Evolutionary conservation across 106 monocot genomes (phyloP).

Genomic region (Triglochin maritima): DNA sequence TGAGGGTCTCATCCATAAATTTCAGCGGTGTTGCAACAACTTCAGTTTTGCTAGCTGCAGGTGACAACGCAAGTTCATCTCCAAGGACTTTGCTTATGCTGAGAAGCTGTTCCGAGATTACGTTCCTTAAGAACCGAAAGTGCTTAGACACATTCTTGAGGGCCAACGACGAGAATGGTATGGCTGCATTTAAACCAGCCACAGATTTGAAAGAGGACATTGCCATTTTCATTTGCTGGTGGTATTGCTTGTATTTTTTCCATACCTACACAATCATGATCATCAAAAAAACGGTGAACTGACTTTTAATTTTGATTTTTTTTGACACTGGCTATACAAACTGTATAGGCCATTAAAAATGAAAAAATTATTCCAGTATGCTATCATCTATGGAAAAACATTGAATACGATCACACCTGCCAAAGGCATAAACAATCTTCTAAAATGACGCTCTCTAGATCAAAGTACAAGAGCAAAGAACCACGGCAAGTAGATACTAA

Average conservation of each 20-base stretch:
- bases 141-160: constrained; percentile 54
- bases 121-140: constrained; percentile 44
- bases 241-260: constrained; percentile 16
- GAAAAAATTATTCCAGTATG: too few relatives aligned
- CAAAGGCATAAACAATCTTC: not conserved
- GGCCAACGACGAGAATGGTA: constrained; percentile 50
- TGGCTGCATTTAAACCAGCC: constrained; percentile 54
- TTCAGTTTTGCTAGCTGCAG: not conserved
- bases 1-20: constrained; percentile 4
- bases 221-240: constrained; percentile 19
- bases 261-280: constrained; percentile 2
- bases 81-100: not conserved
- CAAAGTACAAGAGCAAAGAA: too few relatives aligned
- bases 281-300: not conserved
- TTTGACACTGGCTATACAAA: not conserved
- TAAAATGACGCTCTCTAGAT: too few relatives aligned
- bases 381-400: too few relatives aligned
- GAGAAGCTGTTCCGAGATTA: constrained; percentile 23
- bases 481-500: too few relatives aligned
- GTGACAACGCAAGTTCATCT: not conserved
- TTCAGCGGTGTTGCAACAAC: not conserved
- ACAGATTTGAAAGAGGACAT: constrained; percentile 72
- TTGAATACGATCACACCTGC: not conserved
- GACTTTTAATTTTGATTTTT: not conserved
- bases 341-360: too few relatives aligned